Evolutionary conservation across 768 basidiomycete genomes (phyloP).

Genomic region (Lactarius sanguifluus): DNA sequence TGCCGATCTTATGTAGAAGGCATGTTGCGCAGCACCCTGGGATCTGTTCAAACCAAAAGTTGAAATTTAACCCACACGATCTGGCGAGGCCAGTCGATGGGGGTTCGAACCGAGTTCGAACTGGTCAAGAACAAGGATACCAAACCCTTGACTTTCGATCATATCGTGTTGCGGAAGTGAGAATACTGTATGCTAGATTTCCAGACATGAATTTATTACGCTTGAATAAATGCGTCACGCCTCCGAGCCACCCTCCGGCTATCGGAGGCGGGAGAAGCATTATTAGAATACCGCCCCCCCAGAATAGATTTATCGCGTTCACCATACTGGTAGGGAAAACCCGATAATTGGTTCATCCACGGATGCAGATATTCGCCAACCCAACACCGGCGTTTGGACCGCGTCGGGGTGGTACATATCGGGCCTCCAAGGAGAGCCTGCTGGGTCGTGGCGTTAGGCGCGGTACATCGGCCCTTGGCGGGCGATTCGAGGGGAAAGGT

Average conservation of each 20-base stretch:
- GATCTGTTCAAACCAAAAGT: conserved; percentile 7
- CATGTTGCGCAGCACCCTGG: conserved; percentile 11
- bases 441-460: conserved; percentile 44
- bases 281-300: conserved; percentile 33
- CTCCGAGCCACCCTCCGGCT: background rate
- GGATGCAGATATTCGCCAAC: conserved; percentile 58
- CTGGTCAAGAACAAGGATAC: background rate
- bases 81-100: background rate
- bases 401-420: conserved; percentile 44
- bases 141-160: background rate
- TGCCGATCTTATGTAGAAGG: conserved; percentile 12
- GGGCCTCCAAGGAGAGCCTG: conserved; percentile 43
- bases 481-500: background rate
- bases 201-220: background rate
- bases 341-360: conserved; percentile 40
- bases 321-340: conserved; percentile 42
- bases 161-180: background rate
- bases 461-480: conserved; percentile 30
- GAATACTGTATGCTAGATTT: background rate
- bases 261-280: background rate
- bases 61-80: conserved; percentile 18
- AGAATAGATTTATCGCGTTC: conserved; percentile 46
- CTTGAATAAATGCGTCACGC: background rate
- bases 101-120: conserved; percentile 25
- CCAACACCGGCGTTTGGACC: conserved; percentile 65